These are phyloP conservation scores for Gentiana straminea DNA, from an alignment of 257 asterid genomes.

Conservation along the genomic window DNA sequence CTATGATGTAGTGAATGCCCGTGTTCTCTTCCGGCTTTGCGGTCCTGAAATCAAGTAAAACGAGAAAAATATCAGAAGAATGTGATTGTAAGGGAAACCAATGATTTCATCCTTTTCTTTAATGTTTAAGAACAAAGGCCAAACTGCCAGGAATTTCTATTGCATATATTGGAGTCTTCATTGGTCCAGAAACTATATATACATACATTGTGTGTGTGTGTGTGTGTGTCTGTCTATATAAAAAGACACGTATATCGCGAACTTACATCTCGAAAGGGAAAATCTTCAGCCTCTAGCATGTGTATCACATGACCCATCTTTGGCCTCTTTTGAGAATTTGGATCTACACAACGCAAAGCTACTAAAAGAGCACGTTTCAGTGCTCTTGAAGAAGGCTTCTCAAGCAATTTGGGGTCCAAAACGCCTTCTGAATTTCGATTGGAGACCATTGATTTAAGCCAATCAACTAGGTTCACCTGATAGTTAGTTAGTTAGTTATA, in stretches of 20 bases:
- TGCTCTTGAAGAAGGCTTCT: conserved; percentile 71
- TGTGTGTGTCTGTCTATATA: too few species aligned
- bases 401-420: conserved; percentile 65
- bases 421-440: conserved; percentile 75
- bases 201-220: too few species aligned
- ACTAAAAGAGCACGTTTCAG: conserved; percentile 77
- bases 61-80: background rate
- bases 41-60: conserved; percentile 37
- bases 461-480: conserved; percentile 76
- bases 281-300: conserved; percentile 89
- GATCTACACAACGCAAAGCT: conserved; percentile 80
- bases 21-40: conserved; percentile 41
- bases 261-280: conserved; percentile 80
- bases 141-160: too few species aligned
- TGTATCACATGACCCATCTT: conserved; percentile 92
- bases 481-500: background rate
- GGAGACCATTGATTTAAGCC: conserved; percentile 91
- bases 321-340: conserved; percentile 75
- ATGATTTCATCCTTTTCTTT: too few species aligned
- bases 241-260: background rate
- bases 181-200: too few species aligned
- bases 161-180: too few species aligned
- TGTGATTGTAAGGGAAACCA: too few species aligned
- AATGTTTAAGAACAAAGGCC: too few species aligned
- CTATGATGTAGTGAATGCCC: conserved; percentile 29